These are phyloP conservation scores for Wickerhamiella spandovensis DNA, from an alignment of 805 yeast species.

Conservation along the genomic window DNA sequence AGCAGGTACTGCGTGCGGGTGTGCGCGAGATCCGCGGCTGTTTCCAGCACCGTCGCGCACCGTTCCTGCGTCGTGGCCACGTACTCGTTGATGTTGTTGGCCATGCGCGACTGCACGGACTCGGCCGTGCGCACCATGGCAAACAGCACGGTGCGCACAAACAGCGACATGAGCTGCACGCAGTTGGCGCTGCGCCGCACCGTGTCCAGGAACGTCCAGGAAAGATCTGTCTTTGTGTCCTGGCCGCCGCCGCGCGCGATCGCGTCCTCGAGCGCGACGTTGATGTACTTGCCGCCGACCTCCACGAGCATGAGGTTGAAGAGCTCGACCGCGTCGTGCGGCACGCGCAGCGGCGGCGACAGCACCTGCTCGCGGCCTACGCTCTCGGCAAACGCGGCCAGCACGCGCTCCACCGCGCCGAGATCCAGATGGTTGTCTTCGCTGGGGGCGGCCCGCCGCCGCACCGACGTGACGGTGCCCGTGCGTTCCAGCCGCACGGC, in stretches of 20 bases:
- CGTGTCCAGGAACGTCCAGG: conserved; percentile 36
- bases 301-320: conserved; percentile 55
- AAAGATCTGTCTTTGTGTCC: conserved; percentile 22
- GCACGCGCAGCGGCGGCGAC: conserved; percentile 31
- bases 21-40: conserved; percentile 40
- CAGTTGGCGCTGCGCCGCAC: conserved; percentile 46
- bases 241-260: conserved; percentile 26
- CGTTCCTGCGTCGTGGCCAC: conserved; percentile 39
- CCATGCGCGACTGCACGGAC: conserved; percentile 42
- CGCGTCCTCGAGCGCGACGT: conserved; percentile 59
- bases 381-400: conserved; percentile 63
- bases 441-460: neutral
- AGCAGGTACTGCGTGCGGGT: conserved; percentile 37
- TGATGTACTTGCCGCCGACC: conserved; percentile 62
- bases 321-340: conserved; percentile 50
- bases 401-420: conserved; percentile 42
- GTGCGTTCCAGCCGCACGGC: conserved; percentile 14
- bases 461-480: conserved; percentile 3
- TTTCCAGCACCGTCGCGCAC: conserved; percentile 56
- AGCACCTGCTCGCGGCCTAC: conserved; percentile 57
- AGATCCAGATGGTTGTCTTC: conserved; percentile 25
- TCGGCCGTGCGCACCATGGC: conserved; percentile 59
- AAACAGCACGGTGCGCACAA: conserved; percentile 58
- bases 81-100: conserved; percentile 39
- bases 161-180: conserved; percentile 51